Evolutionary conservation across 768 basidiomycete species (phyloP).

Genomic region (Kwoniella europaea): DNA sequence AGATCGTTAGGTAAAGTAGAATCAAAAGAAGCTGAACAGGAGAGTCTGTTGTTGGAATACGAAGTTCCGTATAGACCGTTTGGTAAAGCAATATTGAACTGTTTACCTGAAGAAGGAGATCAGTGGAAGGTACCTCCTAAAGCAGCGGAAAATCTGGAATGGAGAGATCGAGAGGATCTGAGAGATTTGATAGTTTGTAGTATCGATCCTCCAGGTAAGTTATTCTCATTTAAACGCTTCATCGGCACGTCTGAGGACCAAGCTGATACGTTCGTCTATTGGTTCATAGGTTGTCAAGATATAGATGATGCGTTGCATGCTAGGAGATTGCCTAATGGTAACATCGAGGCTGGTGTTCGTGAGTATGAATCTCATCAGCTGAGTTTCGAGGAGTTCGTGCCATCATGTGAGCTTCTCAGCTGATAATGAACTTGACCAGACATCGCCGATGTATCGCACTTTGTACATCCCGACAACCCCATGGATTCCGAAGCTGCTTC

Average conservation of each 20-base stretch:
- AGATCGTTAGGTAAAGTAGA: slow-evolving; percentile 87
- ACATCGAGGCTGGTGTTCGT: slow-evolving; percentile 98
- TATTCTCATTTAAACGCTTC: too few relatives aligned
- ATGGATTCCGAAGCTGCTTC: slow-evolving; percentile 98
- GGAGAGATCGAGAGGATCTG: slow-evolving; percentile 87
- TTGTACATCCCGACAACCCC: slow-evolving; percentile 87
- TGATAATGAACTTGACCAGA: slow-evolving; percentile 63
- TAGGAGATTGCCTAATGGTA: slow-evolving; percentile 80
- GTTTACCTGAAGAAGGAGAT: slow-evolving; percentile 86
- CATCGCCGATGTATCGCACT: slow-evolving; percentile 97
- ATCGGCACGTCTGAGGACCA: too few relatives aligned
- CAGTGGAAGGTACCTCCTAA: slow-evolving; percentile 90
- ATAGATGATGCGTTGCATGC: slow-evolving; percentile 98
- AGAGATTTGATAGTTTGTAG: slow-evolving; percentile 86
- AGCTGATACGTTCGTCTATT: slow-evolving; percentile 9
- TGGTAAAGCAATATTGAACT: slow-evolving; percentile 90
- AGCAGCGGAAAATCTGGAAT: slow-evolving; percentile 63
- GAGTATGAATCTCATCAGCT: slow-evolving; percentile 60
- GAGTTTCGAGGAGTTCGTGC: too few relatives aligned
- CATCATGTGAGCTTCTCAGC: slow-evolving; percentile 9
- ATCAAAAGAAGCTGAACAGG: slow-evolving; percentile 94
- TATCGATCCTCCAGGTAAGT: slow-evolving; percentile 96
- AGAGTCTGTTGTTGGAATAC: slow-evolving; percentile 88
- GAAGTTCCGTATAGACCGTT: slow-evolving; percentile 96
- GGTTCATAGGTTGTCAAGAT: slow-evolving; percentile 80